These are phyloP conservation scores for Intubia oerlemansii DNA, from an alignment of 2,329 filamentous ascomycete genomes.

Conservation along the genomic window DNA sequence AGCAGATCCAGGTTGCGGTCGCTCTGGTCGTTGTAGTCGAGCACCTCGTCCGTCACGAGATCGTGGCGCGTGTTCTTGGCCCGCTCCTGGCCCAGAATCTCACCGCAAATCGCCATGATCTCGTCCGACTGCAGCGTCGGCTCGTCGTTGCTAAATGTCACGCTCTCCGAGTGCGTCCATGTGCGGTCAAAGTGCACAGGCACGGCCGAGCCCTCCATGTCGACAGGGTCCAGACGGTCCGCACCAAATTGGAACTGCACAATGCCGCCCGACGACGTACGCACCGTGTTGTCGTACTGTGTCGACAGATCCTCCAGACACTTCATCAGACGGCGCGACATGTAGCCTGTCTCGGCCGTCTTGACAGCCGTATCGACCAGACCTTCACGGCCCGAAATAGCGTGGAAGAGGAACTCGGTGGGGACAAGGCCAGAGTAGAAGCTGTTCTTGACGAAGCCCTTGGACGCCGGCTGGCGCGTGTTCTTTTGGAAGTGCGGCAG, in stretches of 20 bases:
- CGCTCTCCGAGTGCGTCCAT: constrained; percentile 57
- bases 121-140: constrained; percentile 51
- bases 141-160: constrained; percentile 64
- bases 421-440: constrained; percentile 86
- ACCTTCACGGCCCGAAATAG: constrained; percentile 95
- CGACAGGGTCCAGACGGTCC: constrained; percentile 83
- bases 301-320: constrained; percentile 86
- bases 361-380: constrained; percentile 97
- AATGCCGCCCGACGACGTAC: constrained; percentile 70
- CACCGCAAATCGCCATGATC: constrained; percentile 45
- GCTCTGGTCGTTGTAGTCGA: constrained; percentile 49
- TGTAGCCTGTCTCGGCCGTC: constrained; percentile 96
- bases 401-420: constrained; percentile 93
- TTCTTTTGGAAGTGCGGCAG: constrained; percentile 92
- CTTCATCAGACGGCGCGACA: constrained; percentile 97
- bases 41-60: constrained; percentile 35
- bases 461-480: constrained; percentile 74
- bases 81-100: constrained; percentile 46
- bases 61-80: constrained; percentile 38
- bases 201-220: constrained; percentile 89
- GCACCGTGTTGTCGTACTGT: constrained; percentile 84
- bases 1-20: constrained; percentile 53
- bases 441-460: constrained; percentile 92
- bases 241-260: constrained; percentile 97
- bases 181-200: constrained; percentile 86